Percentiles rank a stretch among this genome's conserved stretches.
Conservation (phyloP, 192 early-diverging fungal genomes). For the Obelidium mucronatum region DNA sequence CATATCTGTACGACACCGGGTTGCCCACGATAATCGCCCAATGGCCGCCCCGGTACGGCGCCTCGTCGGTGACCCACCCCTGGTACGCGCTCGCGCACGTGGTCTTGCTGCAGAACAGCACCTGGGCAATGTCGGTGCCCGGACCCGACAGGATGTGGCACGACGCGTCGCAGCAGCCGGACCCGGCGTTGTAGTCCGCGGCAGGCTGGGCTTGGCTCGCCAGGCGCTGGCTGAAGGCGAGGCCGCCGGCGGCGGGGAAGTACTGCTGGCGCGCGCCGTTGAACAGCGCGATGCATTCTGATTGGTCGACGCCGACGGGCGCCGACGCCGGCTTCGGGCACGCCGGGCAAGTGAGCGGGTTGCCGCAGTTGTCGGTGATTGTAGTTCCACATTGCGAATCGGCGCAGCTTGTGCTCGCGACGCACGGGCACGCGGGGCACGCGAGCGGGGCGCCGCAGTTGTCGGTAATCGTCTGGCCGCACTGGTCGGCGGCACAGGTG, state of each 20-base stretch:
- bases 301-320: constrained; percentile 15
- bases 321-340: too few relatives aligned
- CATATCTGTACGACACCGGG: constrained; percentile 16
- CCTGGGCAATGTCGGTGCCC: constrained; percentile 19
- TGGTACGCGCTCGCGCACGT: constrained; percentile 13
- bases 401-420: too few relatives aligned
- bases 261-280: not conserved
- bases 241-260: not conserved
- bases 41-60: constrained; percentile 15
- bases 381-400: too few relatives aligned
- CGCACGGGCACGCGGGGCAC: too few relatives aligned
- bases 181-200: constrained; percentile 16
- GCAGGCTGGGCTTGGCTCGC: not conserved
- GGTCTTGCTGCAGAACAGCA: constrained; percentile 6
- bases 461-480: too few relatives aligned
- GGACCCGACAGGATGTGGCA: constrained; percentile 18
- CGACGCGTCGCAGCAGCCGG: constrained; percentile 17
- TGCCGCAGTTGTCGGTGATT: too few relatives aligned
- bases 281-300: constrained; percentile 10
- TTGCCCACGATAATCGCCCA: constrained; percentile 23
- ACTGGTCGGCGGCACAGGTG: too few relatives aligned
- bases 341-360: too few relatives aligned
- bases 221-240: constrained; percentile 1
- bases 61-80: constrained; percentile 31
- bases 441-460: too few relatives aligned